A percentile compares a stretch with the other conserved stretches of the same genome.
These are phyloP conservation scores for Penicillium digitatum DNA, from an alignment of 2,329 filamentous ascomycete genomes.

Conservation along the genomic window DNA sequence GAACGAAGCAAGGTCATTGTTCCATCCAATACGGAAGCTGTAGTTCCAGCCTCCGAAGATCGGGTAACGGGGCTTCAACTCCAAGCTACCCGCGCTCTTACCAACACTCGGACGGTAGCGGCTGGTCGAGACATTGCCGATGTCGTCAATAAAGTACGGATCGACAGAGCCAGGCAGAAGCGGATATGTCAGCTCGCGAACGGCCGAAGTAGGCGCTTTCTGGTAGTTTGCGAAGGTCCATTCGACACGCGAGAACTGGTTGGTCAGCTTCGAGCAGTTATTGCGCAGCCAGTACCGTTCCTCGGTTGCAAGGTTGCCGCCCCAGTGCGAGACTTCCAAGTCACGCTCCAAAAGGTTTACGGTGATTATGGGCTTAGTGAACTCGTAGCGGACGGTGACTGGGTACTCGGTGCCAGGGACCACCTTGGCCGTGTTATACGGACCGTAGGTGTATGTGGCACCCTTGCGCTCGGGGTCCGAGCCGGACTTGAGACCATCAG, in stretches of 20 bases:
- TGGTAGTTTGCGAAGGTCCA: conserved; percentile 72
- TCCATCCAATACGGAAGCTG: conserved; percentile 95
- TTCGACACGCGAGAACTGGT: conserved; percentile 70
- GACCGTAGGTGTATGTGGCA: conserved; percentile 81
- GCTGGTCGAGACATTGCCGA: conserved; percentile 95
- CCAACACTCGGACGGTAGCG: conserved; percentile 61
- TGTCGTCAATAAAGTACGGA: conserved; percentile 91
- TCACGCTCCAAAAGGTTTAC: conserved; percentile 78
- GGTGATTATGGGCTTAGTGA: conserved; percentile 84
- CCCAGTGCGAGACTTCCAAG: conserved; percentile 95
- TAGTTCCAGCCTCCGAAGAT: conserved; percentile 98
- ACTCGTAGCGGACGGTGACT: conserved; percentile 84
- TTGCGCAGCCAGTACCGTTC: conserved; percentile 88
- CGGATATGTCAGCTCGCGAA: conserved; percentile 77
- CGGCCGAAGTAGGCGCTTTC: conserved; percentile 69
- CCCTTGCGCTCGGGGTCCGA: conserved; percentile 78
- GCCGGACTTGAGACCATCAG: conserved; percentile 58
- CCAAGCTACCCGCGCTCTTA: conserved; percentile 61
- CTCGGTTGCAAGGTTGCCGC: conserved; percentile 91
- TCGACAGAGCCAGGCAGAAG: conserved; percentile 75
- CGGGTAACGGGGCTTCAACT: conserved; percentile 92
- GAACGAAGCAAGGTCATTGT: conserved; percentile 74
- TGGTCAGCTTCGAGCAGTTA: conserved; percentile 72
- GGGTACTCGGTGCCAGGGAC: conserved; percentile 71
- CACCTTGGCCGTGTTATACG: conserved; percentile 66